These are phyloP conservation scores for Aquilaria agallochum DNA, from an alignment of 441 rosid species.

Conservation along the genomic window DNA sequence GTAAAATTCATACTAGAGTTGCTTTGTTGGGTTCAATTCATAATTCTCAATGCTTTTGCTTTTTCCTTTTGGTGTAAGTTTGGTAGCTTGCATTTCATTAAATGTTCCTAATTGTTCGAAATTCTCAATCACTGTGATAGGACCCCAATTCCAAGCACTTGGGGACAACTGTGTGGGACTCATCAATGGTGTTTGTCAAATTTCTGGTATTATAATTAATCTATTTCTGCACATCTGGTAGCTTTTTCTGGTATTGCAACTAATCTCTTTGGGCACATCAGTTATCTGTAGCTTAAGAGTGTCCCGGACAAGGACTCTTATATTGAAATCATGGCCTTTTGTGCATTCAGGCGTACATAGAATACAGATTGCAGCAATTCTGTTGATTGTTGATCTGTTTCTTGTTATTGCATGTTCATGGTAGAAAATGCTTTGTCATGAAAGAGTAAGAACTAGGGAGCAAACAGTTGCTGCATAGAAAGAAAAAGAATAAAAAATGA, in stretches of 20 bases:
- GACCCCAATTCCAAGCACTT: slow-evolving; percentile 96
- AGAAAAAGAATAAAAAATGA: too few relatives aligned
- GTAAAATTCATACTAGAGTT: slow-evolving; percentile 1
- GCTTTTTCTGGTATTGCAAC: neutral
- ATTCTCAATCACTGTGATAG: slow-evolving; percentile 35
- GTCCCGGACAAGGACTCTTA: too few relatives aligned
- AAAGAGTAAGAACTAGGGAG: too few relatives aligned
- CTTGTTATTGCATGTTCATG: too few relatives aligned
- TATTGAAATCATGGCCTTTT: too few relatives aligned
- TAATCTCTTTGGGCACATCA: too few relatives aligned
- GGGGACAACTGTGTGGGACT: slow-evolving; percentile 99
- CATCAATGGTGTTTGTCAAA: slow-evolving; percentile 91
- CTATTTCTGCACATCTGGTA: slow-evolving; percentile 4
- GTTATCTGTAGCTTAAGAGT: too few relatives aligned
- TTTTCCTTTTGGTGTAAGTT: slow-evolving; percentile 2
- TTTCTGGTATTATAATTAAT: slow-evolving; percentile 51
- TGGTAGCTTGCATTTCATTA: slow-evolving; percentile 1
- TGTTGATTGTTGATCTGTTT: too few relatives aligned
- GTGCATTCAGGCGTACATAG: too few relatives aligned
- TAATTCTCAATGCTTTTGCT: slow-evolving; percentile 2
- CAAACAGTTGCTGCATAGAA: too few relatives aligned
- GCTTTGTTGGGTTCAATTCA: neutral
- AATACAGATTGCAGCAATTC: too few relatives aligned
- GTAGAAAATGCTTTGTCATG: too few relatives aligned
- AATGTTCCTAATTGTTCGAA: slow-evolving; percentile 12